Base-by-base conservation (phyloP, 2,329 filamentous ascomycete species). In the Hymenoscyphus infarciens region DNA sequence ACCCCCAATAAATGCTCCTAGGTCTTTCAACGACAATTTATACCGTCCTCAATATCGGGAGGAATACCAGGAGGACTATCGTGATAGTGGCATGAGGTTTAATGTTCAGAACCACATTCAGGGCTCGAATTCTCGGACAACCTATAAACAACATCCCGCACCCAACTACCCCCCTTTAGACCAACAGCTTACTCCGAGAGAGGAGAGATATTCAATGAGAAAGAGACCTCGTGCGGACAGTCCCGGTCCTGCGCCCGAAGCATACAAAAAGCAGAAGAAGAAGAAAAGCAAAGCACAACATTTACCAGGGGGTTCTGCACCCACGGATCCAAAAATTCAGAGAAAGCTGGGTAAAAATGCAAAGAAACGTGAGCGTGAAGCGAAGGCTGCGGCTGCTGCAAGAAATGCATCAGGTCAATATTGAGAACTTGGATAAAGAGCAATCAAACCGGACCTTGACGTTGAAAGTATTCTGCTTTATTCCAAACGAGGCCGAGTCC, bases 31-130 rank as follows among this genome's bases (percentile, higher is more conserved):
- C n/a, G 54, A 57, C 31, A 55, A 38, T 61, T 53, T 56, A 2
- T 27, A 42, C 33, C 57, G 53, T 27, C 53, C 22, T 11, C 45
- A 31, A 33, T 29, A 19, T 15, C n/a, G 33, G 33, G 33, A 15
- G 8, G 33, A 35, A 35, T 35, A 35, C 33, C 33, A 35, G 33
- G 33, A 27, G 11, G 25, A 35, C 22, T 59, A 59, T 22, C 57
- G 29, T 16, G 42, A 59, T n/a, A 42, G 49, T 35, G 49, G 52
- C 27, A 53, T 54, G 57, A 2, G 27, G 19, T 59, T 52, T 29
- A 59, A 59, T 38, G 29, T 33, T 42, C 10, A 54, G 22, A 15
- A 15, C 16, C 56, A 55, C 33, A 45, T 38, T 19, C 35, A 58
- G 19, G 27, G 31, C 22, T 19, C 38, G 3, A 11, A 58, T 42